Conservation (phyloP, 768 basidiomycete species). For the Gymnopilus junonius region DNA sequence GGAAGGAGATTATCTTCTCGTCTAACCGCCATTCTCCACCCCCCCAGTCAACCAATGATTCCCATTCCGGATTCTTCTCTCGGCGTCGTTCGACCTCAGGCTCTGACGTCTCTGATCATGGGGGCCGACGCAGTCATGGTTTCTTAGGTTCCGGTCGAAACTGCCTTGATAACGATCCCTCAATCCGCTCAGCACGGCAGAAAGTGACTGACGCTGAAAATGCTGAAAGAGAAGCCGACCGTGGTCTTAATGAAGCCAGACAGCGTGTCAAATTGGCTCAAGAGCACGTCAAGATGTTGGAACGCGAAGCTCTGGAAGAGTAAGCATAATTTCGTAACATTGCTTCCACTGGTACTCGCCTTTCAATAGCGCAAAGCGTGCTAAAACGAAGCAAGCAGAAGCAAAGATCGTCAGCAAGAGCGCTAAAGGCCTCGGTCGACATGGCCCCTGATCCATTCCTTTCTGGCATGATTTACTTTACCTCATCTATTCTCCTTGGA, state of each 20-base stretch:
- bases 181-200: conserved; percentile 50
- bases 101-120: conserved; percentile 8
- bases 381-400: conserved; percentile 57
- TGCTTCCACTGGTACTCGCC: background rate
- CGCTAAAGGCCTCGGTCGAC: conserved; percentile 49
- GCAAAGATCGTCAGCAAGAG: conserved; percentile 54
- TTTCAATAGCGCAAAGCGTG: conserved; percentile 46
- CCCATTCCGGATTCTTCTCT: conserved; percentile 26
- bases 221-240: conserved; percentile 56
- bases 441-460: conserved; percentile 25
- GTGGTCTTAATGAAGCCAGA: conserved; percentile 49
- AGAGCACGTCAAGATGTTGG: conserved; percentile 51
- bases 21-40: conserved; percentile 27
- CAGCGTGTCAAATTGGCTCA: conserved; percentile 50
- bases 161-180: conserved; percentile 41
- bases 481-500: background rate
- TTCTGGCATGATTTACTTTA: background rate
- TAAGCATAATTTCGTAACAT: conserved; percentile 32
- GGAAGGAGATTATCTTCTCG: conserved; percentile 32
- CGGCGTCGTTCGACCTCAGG: conserved; percentile 23
- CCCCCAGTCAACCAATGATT: conserved; percentile 13
- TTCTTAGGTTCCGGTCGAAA: conserved; percentile 32
- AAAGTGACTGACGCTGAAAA: conserved; percentile 54
- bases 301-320: conserved; percentile 57
- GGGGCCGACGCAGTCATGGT: conserved; percentile 16